Base-by-base conservation (phyloP, 208 protist genomes). In the Trypanosoma congolense region DNA sequence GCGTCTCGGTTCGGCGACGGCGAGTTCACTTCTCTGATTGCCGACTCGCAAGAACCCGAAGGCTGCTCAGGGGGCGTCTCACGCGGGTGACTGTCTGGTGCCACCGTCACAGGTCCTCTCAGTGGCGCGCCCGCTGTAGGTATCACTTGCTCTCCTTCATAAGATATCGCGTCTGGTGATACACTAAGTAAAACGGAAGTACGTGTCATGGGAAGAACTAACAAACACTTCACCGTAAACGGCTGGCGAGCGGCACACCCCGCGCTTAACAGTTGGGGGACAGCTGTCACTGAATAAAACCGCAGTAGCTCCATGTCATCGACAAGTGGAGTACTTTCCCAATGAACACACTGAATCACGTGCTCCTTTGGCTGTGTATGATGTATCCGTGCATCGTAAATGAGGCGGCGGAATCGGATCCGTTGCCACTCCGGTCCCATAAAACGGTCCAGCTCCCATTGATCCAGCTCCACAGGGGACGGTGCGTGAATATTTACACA, bases 201-300 rank as follows among this genome's bases (percentile, higher is more conserved):
- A 25, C 65, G 65, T 40, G 54, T 46, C 65, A 73, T 73, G 4
- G 65, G 65, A n/a, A 73, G 45, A 21, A 73, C 48, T 12, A 73
- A 50, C 33, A 56, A 28, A 43, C 65, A 73, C 31, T 50, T 53
- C 21, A 56, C 25, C n/a, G 44, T 24, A 22, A 45, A 53, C 1
- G 52, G 35, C 29, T 61, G 36, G 2, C 24, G 41, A 5, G n/a
- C 53, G 22, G 36, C 3, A 19, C n/a, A 9, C 21, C 40, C 29
- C 18, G 14, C 36, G 2, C 25, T 43, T 30, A 56, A 29, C 19
- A 65, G 14, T 44, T 73, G 65, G 28, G 65, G 65, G 35, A 65
- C 52, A 41, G 57, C 57, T n/a, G 65, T 67, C 12, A 66, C 28
- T 42, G 58, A 60, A 29, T 66, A 65, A 28, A 60, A 52, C 28